phyloP scores from a whole-genome alignment of 2,329 filamentous ascomycete species.

The Fusarium compactum region DNA sequence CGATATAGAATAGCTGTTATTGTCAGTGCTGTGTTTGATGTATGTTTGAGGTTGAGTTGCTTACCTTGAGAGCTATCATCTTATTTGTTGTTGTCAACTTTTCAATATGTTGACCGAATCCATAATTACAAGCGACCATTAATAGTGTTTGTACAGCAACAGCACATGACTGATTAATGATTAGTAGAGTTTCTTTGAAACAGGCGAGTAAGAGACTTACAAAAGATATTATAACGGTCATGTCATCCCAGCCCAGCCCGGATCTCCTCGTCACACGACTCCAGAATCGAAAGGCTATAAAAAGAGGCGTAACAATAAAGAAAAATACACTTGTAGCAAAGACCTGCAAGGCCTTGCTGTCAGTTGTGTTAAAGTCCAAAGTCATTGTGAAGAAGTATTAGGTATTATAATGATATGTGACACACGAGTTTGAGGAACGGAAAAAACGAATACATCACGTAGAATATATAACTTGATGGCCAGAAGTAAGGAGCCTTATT shows the following conservation, averaged over 20 bases:
- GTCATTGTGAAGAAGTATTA: slow-evolving; percentile 36
- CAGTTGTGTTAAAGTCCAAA: slow-evolving; percentile 48
- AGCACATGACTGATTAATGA: slow-evolving; percentile 50
- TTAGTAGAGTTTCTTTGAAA: neutral
- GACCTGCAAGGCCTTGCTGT: slow-evolving; percentile 56
- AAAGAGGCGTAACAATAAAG: slow-evolving; percentile 57
- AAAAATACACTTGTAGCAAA: slow-evolving; percentile 57
- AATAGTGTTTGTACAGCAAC: slow-evolving; percentile 54
- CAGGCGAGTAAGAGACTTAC: slow-evolving; percentile 43
- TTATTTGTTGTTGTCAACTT: slow-evolving; percentile 52
- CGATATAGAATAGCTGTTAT: slow-evolving; percentile 61
- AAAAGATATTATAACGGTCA: slow-evolving; percentile 57
- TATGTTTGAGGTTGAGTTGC: neutral
- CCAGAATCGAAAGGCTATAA: slow-evolving; percentile 56
- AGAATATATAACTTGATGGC: neutral
- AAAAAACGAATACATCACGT: neutral
- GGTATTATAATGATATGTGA: slow-evolving; percentile 4
- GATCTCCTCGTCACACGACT: slow-evolving; percentile 54
- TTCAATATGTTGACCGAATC: slow-evolving; percentile 57
- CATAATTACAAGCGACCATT: slow-evolving; percentile 56
- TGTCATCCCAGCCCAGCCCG: slow-evolving; percentile 58
- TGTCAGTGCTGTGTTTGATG: neutral
- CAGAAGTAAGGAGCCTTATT: neutral
- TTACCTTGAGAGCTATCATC: slow-evolving; percentile 54
- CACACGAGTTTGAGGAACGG: neutral